Evolutionary conservation across 306 rosid species (phyloP), one percentile per base, ranked within the genome.

Genomic region (Inga laurina): DNA sequence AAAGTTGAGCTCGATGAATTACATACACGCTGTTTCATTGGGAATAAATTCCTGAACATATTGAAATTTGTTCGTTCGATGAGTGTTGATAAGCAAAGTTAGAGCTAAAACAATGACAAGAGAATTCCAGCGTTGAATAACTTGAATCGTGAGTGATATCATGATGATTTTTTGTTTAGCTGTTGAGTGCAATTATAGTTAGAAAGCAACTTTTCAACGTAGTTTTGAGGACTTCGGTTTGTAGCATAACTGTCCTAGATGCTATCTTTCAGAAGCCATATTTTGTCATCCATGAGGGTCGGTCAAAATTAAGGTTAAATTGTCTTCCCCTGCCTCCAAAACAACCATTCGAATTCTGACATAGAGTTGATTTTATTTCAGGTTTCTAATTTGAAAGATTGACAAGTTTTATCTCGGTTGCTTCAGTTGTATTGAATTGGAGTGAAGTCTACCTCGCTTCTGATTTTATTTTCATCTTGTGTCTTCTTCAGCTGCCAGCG

Each of bases 381-480:
- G 92, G 84, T 16, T 83, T 52, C 54, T 74, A 75, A 75, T 51
- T 82, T 76, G 80, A 34, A 73, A 79, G 57, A 70, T 79, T 59
- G 88, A 76, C 61, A 48, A 79, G 80, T 85, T n/a, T 12, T 12
- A 24, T 44, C 39, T 72, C 12, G 52, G 37, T 54, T 57, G 46
- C 75, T 75, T 82, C 64, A 54, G 83, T 78, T 35, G 24, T 70
- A n/a, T 13, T 67, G 81, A 73, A 46, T 77, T 77, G 82, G 59
- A 73, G 76, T 67, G 18, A 84, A 80, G 84, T 56, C 80, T 83
- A 65, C 81, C 67, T 73, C 79, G 65, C 34, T 61, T 27, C 52
- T 46, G 64, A 32, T 70, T 79, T 66, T 57, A 22, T 61, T 6
- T 39, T 39, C 43, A 39, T 39, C 43, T 6, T 19, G 27, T 78